These are phyloP conservation scores for Diaporthe humulicola DNA, from an alignment of 2,329 filamentous ascomycete species.

Conservation along the genomic window DNA sequence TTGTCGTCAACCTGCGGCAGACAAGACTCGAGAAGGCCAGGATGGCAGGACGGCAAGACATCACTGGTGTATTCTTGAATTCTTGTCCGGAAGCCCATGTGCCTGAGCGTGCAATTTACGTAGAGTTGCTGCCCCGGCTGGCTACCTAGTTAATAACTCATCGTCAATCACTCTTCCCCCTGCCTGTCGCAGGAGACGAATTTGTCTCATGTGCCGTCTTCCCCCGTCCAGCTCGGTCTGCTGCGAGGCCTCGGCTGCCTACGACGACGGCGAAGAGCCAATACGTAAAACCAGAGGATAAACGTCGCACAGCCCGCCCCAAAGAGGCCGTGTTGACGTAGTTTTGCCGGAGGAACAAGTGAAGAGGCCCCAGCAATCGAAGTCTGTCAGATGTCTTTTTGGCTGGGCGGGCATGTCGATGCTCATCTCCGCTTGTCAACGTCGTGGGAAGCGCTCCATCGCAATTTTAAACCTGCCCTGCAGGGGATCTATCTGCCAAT, in stretches of 20 bases:
- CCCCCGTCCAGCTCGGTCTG: neutral
- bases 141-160: conserved; percentile 26
- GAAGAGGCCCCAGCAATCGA: neutral
- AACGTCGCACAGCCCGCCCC: neutral
- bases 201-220: neutral
- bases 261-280: neutral
- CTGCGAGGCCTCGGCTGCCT: conserved; percentile 1
- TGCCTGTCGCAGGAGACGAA: conserved; percentile 6
- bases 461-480: conserved; percentile 37
- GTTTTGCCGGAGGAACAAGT: neutral
- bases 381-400: conserved; percentile 3
- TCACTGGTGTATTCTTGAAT: neutral
- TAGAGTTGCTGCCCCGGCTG: conserved; percentile 10
- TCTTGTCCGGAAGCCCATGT: neutral
- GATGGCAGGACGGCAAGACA: conserved; percentile 1
- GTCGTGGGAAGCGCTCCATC: conserved; percentile 33
- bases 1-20: conserved; percentile 19
- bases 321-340: conserved; percentile 9
- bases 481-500: conserved; percentile 19
- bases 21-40: conserved; percentile 3
- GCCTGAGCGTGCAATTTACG: conserved; percentile 20
- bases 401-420: conserved; percentile 36
- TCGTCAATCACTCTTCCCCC: conserved; percentile 3
- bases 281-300: conserved; percentile 18
- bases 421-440: conserved; percentile 33